A percentile compares a stretch with the other conserved stretches of the same genome.
Conservation (phyloP, 106 monocot species). For the Dendrobium catenatum region DNA sequence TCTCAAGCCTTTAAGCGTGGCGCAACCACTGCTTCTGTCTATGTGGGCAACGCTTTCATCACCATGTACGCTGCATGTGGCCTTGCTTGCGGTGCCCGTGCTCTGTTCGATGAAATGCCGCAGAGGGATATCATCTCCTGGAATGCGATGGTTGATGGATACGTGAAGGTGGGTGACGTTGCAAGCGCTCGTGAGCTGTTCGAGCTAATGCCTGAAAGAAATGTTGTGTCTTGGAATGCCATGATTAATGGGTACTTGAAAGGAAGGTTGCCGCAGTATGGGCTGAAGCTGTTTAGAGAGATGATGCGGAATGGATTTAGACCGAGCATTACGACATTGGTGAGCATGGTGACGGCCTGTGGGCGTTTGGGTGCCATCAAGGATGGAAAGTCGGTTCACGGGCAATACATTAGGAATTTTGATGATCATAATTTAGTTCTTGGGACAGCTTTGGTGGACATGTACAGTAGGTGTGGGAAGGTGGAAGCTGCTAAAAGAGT, state of each 20-base stretch:
- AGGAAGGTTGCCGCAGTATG: constrained; percentile 2
- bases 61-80: constrained; percentile 26
- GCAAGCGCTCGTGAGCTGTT: constrained; percentile 19
- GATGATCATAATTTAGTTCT: constrained; percentile 23
- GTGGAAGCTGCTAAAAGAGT: constrained; percentile 25
- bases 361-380: constrained; percentile 18
- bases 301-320: constrained; percentile 13
- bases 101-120: constrained; percentile 31
- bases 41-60: constrained; percentile 23
- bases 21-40: not conserved
- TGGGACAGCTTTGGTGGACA: constrained; percentile 41
- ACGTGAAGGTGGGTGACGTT: constrained; percentile 14
- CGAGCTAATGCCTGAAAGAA: constrained; percentile 24
- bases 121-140: constrained; percentile 24
- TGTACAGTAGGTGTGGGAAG: constrained; percentile 39
- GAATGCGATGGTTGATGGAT: constrained; percentile 32
- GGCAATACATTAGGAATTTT: constrained; percentile 17
- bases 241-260: constrained; percentile 31
- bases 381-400: constrained; percentile 28
- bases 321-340: constrained; percentile 18
- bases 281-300: constrained; percentile 22
- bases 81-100: constrained; percentile 9
- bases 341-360: constrained; percentile 26
- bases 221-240: constrained; percentile 46
- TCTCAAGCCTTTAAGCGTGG: constrained; percentile 27